Evolutionary conservation across 202 grass and related monocot species (phyloP).

Genomic region (Digitaria exilis): DNA sequence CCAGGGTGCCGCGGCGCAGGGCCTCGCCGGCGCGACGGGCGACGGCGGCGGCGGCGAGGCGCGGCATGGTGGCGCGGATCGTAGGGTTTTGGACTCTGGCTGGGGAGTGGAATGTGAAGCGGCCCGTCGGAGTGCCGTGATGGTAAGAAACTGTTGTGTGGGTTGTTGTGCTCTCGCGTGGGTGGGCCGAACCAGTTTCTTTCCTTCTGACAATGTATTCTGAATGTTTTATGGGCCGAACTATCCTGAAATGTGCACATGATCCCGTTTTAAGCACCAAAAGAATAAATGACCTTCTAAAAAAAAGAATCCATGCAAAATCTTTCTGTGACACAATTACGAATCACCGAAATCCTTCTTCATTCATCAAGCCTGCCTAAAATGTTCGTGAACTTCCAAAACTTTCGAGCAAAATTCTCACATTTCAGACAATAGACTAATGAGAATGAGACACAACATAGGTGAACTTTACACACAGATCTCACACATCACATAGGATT

Average conservation of each 20-base stretch:
- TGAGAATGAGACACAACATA: background rate
- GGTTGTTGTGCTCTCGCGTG: background rate
- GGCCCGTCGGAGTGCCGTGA: conserved; percentile 25
- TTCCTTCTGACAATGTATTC: background rate
- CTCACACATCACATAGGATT: background rate
- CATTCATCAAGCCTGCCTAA: background rate
- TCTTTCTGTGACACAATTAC: background rate
- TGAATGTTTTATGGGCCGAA: background rate
- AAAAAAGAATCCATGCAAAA: background rate
- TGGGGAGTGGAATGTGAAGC: background rate
- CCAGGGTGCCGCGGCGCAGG: conserved; percentile 3
- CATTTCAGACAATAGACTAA: background rate
- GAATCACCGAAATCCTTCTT: background rate
- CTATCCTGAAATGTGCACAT: background rate
- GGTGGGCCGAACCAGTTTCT: background rate
- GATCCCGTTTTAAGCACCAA: background rate
- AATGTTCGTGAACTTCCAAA: background rate
- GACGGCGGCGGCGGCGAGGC: conserved; percentile 50
- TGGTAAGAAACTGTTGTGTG: background rate
- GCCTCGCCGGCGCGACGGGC: conserved; percentile 45
- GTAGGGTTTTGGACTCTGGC: conserved; percentile 42
- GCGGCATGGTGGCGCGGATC: conserved; percentile 37
- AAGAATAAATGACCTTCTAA: too few species aligned
- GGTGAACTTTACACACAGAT: background rate
- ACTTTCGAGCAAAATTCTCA: background rate